A percentile compares a stretch with the other conserved stretches of the same genome.
These are phyloP conservation scores for Arachis hypogaea DNA, from an alignment of 306 rosid species.

Conservation along the genomic window DNA sequence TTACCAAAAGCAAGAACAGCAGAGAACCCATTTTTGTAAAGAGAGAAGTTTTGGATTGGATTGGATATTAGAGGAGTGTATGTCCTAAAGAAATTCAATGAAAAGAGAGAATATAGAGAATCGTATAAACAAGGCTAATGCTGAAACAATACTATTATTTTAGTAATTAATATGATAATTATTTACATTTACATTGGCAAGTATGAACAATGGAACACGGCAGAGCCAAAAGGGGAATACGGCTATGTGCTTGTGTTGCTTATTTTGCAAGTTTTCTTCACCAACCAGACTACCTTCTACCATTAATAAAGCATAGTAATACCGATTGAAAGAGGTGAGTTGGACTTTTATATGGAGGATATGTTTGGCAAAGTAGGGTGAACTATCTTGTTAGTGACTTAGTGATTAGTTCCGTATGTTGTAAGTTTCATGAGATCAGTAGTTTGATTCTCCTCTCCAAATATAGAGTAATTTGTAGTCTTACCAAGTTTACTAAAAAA, in stretches of 20 bases:
- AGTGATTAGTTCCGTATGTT: too few relatives aligned
- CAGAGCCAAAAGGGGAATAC: not conserved
- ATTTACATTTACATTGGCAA: not conserved
- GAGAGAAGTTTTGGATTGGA: not conserved
- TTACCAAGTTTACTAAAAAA: too few relatives aligned
- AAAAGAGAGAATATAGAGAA: not conserved
- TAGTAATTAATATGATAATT: not conserved
- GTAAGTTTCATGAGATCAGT: too few relatives aligned
- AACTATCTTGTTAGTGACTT: too few relatives aligned
- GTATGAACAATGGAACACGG: not conserved
- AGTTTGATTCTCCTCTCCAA: too few relatives aligned
- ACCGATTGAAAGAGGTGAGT: not conserved
- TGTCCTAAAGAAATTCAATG: slow-evolving; percentile 2
- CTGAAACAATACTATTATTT: not conserved
- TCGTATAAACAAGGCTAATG: not conserved
- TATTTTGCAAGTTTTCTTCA: not conserved
- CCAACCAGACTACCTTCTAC: not conserved
- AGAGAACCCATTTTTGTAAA: slow-evolving; percentile 30
- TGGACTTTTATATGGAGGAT: not conserved
- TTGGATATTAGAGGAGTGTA: not conserved
- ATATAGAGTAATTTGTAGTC: too few relatives aligned
- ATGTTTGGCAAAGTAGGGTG: too few relatives aligned
- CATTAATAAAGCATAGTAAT: not conserved
- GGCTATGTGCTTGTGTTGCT: not conserved
- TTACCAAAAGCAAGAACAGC: slow-evolving; percentile 19